A percentile compares a stretch with the other conserved stretches of the same genome.
phyloP scores from a whole-genome alignment of 1,139 yeast genomes.

The Suhomyces chickasaworum region DNA sequence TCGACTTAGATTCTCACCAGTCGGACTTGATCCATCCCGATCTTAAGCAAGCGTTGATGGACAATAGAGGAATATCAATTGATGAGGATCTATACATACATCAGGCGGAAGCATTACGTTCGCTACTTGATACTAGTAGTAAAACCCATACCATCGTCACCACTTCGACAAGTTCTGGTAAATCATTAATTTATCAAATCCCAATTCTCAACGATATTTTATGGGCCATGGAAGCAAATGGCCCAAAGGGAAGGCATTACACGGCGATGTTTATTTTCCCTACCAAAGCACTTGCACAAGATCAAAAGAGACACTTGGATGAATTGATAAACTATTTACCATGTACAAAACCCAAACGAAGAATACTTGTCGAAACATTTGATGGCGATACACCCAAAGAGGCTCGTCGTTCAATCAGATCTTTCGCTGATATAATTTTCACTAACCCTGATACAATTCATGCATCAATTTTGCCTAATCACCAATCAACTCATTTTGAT shows the following conservation, averaged over 20 bases:
- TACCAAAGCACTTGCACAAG: slow-evolving; percentile 96
- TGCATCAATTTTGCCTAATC: slow-evolving; percentile 77
- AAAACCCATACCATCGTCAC: slow-evolving; percentile 73
- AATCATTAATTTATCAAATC: slow-evolving; percentile 85
- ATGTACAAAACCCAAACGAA: slow-evolving; percentile 26
- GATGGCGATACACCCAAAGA: slow-evolving; percentile 87
- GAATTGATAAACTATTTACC: slow-evolving; percentile 55
- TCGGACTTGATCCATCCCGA: slow-evolving; percentile 37
- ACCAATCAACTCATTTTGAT: slow-evolving; percentile 28
- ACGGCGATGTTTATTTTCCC: slow-evolving; percentile 92
- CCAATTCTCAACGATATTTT: slow-evolving; percentile 71
- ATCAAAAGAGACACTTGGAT: slow-evolving; percentile 78
- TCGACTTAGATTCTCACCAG: neutral
- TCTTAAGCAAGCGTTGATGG: slow-evolving; percentile 48
- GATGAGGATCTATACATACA: slow-evolving; percentile 67
- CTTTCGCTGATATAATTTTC: slow-evolving; percentile 75
- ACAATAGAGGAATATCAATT: slow-evolving; percentile 49
- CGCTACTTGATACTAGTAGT: slow-evolving; percentile 42
- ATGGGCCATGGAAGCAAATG: slow-evolving; percentile 31
- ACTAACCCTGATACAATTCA: slow-evolving; percentile 96
- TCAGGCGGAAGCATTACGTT: slow-evolving; percentile 74
- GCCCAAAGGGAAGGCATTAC: slow-evolving; percentile 24
- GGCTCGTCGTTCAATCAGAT: slow-evolving; percentile 52
- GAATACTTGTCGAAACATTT: slow-evolving; percentile 67
- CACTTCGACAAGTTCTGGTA: slow-evolving; percentile 95